These are phyloP conservation scores for Saturnispora quitensis DNA, from an alignment of 805 yeast species.

Conservation along the genomic window DNA sequence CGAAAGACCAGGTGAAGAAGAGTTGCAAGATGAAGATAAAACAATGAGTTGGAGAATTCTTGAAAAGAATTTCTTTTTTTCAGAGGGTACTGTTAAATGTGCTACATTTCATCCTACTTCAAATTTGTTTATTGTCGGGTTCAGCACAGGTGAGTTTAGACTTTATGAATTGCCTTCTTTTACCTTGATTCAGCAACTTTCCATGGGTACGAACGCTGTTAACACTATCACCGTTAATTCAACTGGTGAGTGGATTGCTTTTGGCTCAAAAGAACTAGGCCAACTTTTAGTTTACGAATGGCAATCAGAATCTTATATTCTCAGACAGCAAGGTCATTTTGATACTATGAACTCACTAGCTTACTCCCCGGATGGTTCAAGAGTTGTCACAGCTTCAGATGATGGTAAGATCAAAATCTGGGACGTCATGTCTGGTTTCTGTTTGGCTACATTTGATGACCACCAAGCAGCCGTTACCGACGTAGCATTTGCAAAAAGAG, in stretches of 20 bases:
- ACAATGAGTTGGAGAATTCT: constrained; percentile 75
- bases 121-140: constrained; percentile 78
- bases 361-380: constrained; percentile 92
- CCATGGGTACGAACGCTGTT: constrained; percentile 87
- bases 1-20: constrained; percentile 42
- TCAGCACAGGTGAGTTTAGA: constrained; percentile 82
- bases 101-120: constrained; percentile 72
- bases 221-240: constrained; percentile 71
- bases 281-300: constrained; percentile 95
- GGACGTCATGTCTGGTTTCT: constrained; percentile 90
- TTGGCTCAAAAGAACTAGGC: constrained; percentile 87
- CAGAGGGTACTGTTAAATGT: constrained; percentile 66
- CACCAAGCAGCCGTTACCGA: constrained; percentile 86
- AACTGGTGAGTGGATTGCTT: constrained; percentile 94
- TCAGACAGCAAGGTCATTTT: constrained; percentile 96
- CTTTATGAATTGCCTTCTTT: constrained; percentile 81
- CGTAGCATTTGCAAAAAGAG: constrained; percentile 77
- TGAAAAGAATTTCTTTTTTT: constrained; percentile 63
- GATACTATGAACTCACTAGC: constrained; percentile 78
- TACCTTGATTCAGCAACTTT: constrained; percentile 70
- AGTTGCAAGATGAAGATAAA: constrained; percentile 34
- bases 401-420: constrained; percentile 96
- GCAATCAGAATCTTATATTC: constrained; percentile 93
- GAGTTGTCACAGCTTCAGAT: constrained; percentile 88
- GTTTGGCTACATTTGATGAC: constrained; percentile 84